Evolutionary conservation across 2,329 filamentous ascomycete genomes (phyloP), one percentile per base, ranked within the genome.

Genomic region (Kalaharituber pfeilii): DNA sequence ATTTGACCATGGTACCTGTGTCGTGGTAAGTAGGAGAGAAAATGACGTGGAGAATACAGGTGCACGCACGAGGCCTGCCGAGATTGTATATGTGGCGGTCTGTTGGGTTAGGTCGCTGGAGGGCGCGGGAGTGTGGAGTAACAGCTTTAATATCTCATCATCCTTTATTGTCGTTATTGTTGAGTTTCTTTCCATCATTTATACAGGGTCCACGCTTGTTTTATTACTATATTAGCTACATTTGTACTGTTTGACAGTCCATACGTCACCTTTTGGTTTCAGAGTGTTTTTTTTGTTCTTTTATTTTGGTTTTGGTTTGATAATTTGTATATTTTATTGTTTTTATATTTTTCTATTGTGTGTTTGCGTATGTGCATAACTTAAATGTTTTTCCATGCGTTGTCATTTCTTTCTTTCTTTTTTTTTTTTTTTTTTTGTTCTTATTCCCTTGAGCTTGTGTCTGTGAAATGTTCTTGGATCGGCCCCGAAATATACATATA

Each of bases 101-200:
- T 22, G 9, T 15, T 22, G 25, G 27, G 30, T 50, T 44, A 5
- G 27, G 26, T 47, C 55, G 47, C 57, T 50, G 24, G 54, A 18
- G 50, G 27, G 22, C 11, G 24, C 11, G 30, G 30, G 9, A n/a
- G 28, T 44, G 18, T n/a, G 15, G 28, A 44, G 15, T 20, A 25
- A 20, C 42, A 22, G 42, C 42, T 22, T 20, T 25, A 47, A 20
- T 22, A 47, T 9, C 42, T 47, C 18, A 47, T 20, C 42, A 25
- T 47, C n/a, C 42, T 3, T 25, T 11, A 22, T 47, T 22, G 9
- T 47, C n/a, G 4, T 25, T 22, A 20, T 47, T 22, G 2, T 47
- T 22, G 2, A 22, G 11, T 22, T 22, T 22, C 42, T 22, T 47
- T 47, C 2, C 24, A 47, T 47, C 42, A 1, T 39, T 2, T 39